These are phyloP conservation scores for Tolypocladium inflatum DNA, from an alignment of 2,329 filamentous ascomycete genomes.

Conservation along the genomic window DNA sequence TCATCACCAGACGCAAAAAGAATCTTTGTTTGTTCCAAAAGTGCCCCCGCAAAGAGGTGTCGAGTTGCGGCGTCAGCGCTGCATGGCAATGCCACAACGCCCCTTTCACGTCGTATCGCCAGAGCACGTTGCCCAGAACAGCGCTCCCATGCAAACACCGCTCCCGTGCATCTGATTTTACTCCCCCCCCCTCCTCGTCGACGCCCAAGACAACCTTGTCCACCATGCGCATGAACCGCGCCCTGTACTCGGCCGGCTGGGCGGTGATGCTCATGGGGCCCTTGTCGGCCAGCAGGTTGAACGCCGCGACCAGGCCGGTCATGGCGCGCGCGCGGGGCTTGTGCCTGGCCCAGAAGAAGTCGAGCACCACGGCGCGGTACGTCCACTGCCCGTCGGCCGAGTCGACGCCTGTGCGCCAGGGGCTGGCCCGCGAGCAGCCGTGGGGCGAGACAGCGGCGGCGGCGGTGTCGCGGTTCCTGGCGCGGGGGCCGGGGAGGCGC, in stretches of 20 bases:
- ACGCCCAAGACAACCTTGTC: conserved; percentile 21
- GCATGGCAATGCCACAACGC: no score
- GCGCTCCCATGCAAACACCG: neutral
- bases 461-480: neutral
- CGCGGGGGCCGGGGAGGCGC: conserved; percentile 23
- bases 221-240: conserved; percentile 41
- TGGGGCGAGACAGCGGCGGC: neutral
- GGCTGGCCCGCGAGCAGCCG: conserved; percentile 11
- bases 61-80: no score
- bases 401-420: conserved; percentile 52
- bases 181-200: conserved; percentile 7
- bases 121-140: neutral
- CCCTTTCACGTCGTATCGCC: no score
- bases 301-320: conserved; percentile 54
- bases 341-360: conserved; percentile 75
- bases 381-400: conserved; percentile 56
- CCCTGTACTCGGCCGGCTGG: conserved; percentile 55
- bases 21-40: neutral
- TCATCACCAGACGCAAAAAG: neutral
- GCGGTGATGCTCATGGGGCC: conserved; percentile 71
- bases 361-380: conserved; percentile 58
- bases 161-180: neutral
- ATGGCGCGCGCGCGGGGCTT: conserved; percentile 55
- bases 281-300: conserved; percentile 52
- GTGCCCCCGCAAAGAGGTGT: neutral